A percentile compares a stretch with the other conserved stretches of the same genome.
Evolutionary conservation across 2,329 filamentous ascomycete species (phyloP).

Genomic region (Beauveria caledonica): DNA sequence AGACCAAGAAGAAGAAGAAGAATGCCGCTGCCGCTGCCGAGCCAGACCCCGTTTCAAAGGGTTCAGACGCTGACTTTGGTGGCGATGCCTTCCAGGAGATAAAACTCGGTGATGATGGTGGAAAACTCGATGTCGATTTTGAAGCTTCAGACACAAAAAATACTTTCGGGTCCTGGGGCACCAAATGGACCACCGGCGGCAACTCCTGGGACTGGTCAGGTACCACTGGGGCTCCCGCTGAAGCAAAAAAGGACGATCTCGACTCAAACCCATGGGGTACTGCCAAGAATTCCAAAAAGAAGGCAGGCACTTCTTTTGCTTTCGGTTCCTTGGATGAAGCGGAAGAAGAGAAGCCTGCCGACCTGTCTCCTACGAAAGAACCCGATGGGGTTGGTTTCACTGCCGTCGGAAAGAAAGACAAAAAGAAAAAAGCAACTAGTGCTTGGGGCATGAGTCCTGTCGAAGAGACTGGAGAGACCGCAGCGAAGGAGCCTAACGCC

Average conservation of each 20-base stretch:
- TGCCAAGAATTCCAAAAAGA: slow-evolving; percentile 43
- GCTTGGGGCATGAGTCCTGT: slow-evolving; percentile 28
- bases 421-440: slow-evolving; percentile 28
- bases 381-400: slow-evolving; percentile 25
- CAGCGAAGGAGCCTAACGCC: slow-evolving; percentile 19
- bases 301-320: slow-evolving; percentile 35
- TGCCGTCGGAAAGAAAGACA: slow-evolving; percentile 32
- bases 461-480: slow-evolving; percentile 24
- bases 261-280: slow-evolving; percentile 43
- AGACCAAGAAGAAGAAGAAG: slow-evolving; percentile 34
- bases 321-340: slow-evolving; percentile 38
- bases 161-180: slow-evolving; percentile 50
- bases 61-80: slow-evolving; percentile 33
- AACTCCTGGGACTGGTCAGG: slow-evolving; percentile 37
- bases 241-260: slow-evolving; percentile 32
- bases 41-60: slow-evolving; percentile 20
- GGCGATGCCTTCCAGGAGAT: slow-evolving; percentile 56
- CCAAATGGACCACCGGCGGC: slow-evolving; percentile 49
- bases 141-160: slow-evolving; percentile 37
- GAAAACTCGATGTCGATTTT: slow-evolving; percentile 49
- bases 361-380: slow-evolving; percentile 22
- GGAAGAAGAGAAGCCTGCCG: slow-evolving; percentile 29
- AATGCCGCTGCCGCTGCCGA: slow-evolving; percentile 14
- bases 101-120: slow-evolving; percentile 53
- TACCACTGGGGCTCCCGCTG: slow-evolving; percentile 22